Percentiles rank a stretch among this genome's conserved stretches.
These are phyloP conservation scores for Castanospermum australe DNA, from an alignment of 306 rosid genomes.

Conservation along the genomic window DNA sequence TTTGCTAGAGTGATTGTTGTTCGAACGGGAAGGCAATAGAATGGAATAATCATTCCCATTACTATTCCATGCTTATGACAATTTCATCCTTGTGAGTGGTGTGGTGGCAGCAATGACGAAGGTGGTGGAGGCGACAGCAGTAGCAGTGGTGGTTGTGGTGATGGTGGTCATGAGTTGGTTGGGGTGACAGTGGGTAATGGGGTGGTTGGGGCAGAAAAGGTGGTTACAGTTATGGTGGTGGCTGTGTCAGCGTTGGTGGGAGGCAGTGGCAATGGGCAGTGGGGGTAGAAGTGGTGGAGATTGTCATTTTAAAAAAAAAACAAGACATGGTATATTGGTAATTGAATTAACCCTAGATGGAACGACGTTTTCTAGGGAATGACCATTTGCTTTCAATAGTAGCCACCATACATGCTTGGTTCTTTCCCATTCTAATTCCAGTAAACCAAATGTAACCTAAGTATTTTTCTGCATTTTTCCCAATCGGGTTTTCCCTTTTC, in stretches of 20 bases:
- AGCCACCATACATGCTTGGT: not conserved
- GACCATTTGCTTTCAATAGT: not conserved
- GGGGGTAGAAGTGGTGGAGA: too few relatives aligned
- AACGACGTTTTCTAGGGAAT: not conserved
- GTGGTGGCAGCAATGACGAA: too few relatives aligned
- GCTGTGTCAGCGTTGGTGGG: not conserved
- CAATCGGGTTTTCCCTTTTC: not conserved
- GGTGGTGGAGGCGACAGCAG: not conserved
- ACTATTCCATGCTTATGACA: conserved; percentile 5
- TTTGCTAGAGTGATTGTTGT: not conserved
- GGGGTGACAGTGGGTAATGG: not conserved
- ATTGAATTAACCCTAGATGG: not conserved
- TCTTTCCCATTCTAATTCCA: not conserved
- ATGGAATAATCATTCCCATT: not conserved
- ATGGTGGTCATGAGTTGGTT: not conserved
- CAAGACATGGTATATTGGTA: not conserved
- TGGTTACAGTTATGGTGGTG: not conserved
- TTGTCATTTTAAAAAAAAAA: not conserved
- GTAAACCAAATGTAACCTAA: too few relatives aligned
- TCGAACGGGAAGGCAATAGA: not conserved
- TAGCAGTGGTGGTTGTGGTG: not conserved
- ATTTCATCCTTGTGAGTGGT: too few relatives aligned
- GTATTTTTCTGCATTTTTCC: not conserved
- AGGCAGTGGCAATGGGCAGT: not conserved
- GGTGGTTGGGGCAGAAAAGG: not conserved